Conservation (phyloP, 768 basidiomycete species). For the Naganishia vaughanmartiniae region DNA sequence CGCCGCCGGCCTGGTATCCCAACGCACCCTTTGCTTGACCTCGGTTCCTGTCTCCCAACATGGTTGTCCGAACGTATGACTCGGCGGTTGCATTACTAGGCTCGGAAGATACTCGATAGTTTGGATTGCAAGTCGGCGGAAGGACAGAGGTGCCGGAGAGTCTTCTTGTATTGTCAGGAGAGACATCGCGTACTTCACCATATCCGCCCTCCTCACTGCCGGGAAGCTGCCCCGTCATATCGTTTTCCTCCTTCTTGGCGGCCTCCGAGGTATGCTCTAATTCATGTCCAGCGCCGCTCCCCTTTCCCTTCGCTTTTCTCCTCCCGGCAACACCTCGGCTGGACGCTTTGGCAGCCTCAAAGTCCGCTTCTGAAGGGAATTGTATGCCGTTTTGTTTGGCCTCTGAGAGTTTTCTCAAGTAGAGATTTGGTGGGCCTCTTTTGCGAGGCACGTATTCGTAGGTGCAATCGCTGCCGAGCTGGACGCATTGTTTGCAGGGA, state of each 20-base stretch:
- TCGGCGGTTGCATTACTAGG: not conserved
- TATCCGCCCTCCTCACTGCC: too few species aligned
- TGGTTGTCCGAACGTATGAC: conserved; percentile 1
- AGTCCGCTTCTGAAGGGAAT: conserved; percentile 15
- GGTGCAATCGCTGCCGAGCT: conserved; percentile 77
- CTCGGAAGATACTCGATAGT: not conserved
- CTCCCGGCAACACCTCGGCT: conserved; percentile 6
- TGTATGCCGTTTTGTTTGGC: conserved; percentile 8
- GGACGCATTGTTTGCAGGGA: conserved; percentile 76
- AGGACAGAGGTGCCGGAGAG: not conserved
- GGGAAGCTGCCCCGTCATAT: not conserved
- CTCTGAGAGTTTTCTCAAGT: conserved; percentile 31
- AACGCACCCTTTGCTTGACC: not conserved
- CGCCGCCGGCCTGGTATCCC: not conserved
- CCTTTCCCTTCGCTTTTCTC: conserved; percentile 20
- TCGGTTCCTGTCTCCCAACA: not conserved
- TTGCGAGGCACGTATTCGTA: conserved; percentile 94
- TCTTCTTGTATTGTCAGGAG: not conserved
- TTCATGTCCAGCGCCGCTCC: conserved; percentile 10
- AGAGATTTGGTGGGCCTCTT: conserved; percentile 88
- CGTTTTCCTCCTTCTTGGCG: not conserved
- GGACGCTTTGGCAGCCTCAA: conserved; percentile 23
- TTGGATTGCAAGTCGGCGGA: not conserved
- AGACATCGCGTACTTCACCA: not conserved
- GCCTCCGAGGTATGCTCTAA: not conserved